Percentiles rank a stretch among this genome's conserved stretches.
Evolutionary conservation across 2,329 filamentous ascomycete species (phyloP).

Genomic region (Diaporthe eres): DNA sequence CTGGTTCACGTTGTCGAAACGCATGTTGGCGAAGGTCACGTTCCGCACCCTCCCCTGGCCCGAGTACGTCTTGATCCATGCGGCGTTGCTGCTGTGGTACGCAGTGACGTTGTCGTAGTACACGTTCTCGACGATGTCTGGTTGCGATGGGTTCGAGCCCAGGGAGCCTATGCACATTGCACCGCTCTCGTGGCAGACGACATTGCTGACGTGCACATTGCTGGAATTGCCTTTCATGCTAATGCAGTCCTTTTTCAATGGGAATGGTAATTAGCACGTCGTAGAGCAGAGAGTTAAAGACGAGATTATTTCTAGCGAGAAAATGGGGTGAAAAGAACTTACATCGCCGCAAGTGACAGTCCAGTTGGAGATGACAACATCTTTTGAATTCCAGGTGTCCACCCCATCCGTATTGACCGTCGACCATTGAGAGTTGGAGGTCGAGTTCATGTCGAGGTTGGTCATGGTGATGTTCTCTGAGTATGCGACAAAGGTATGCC

Average conservation of each 20-base stretch:
- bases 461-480: constrained; percentile 66
- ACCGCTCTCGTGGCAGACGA: constrained; percentile 57
- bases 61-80: constrained; percentile 59
- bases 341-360: constrained; percentile 58
- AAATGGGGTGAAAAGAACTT: constrained; percentile 35
- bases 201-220: constrained; percentile 54
- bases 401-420: constrained; percentile 66
- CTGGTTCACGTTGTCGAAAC: constrained; percentile 59
- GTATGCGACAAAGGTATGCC: constrained; percentile 59
- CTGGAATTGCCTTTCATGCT: constrained; percentile 57
- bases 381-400: constrained; percentile 65
- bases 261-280: not conserved
- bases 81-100: constrained; percentile 56
- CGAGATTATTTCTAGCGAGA: too few species aligned
- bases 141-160: constrained; percentile 49
- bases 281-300: not conserved
- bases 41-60: constrained; percentile 58
- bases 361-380: constrained; percentile 62
- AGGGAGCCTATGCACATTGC: constrained; percentile 55
- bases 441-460: constrained; percentile 66
- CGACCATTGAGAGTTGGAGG: constrained; percentile 58
- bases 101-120: constrained; percentile 55
- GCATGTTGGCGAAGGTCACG: constrained; percentile 59
- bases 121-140: constrained; percentile 55
- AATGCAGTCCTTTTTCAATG: constrained; percentile 54